phyloP scores from a whole-genome alignment of 2,329 filamentous ascomycete species.

The Fusarium torreyae region DNA sequence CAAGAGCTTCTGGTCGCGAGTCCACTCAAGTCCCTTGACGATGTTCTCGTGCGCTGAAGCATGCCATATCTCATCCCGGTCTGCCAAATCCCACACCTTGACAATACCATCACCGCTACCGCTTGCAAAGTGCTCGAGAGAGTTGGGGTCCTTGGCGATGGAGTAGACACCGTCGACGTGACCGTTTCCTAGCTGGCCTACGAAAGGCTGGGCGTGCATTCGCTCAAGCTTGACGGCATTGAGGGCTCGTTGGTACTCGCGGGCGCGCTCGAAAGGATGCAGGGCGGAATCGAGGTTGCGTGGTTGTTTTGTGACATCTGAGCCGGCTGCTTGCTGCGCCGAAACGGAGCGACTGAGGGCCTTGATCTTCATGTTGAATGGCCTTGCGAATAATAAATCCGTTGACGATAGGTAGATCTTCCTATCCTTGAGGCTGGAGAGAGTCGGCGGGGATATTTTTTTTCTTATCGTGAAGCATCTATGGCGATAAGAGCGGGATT shows the following conservation, averaged over 20 bases:
- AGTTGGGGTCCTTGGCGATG: conserved; percentile 84
- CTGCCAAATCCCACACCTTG: conserved; percentile 89
- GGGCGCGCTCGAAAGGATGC: conserved; percentile 91
- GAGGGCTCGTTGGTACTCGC: conserved; percentile 75
- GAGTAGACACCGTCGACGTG: conserved; percentile 91
- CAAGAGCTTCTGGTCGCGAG: conserved; percentile 84
- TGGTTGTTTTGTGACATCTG: conserved; percentile 74
- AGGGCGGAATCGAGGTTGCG: conserved; percentile 86
- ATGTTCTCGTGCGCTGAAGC: conserved; percentile 91
- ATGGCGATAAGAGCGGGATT: conserved; percentile 52
- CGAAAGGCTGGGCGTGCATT: conserved; percentile 83
- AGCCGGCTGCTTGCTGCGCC: conserved; percentile 77
- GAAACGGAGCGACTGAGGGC: conserved; percentile 76
- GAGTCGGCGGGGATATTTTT: conserved; percentile 51
- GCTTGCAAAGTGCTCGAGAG: conserved; percentile 81
- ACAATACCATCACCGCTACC: conserved; percentile 93
- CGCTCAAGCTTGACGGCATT: conserved; percentile 93
- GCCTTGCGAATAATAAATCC: conserved; percentile 1
- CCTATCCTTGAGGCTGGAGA: conserved; percentile 29
- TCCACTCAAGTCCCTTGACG: conserved; percentile 93
- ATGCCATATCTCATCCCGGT: conserved; percentile 81
- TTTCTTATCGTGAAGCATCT: conserved; percentile 49
- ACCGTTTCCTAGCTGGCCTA: conserved; percentile 88
- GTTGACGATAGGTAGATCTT: conserved; percentile 9
- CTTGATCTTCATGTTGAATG: conserved; percentile 70